phyloP scores from a whole-genome alignment of 2,329 filamentous ascomycete genomes.

The Diaporthe vaccinii region DNA sequence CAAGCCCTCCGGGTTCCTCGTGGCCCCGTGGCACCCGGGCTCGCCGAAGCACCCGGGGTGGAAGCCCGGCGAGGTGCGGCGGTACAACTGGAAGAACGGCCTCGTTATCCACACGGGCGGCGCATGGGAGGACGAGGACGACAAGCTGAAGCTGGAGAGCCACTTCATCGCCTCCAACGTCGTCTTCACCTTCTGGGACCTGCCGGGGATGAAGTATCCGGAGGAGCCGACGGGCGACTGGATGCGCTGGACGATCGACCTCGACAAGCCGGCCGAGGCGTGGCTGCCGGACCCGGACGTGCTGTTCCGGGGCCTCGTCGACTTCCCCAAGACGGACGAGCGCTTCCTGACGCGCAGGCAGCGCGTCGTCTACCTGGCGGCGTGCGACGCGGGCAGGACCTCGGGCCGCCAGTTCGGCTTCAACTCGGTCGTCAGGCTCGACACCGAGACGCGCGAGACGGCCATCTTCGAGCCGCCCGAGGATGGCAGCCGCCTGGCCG shows the following conservation, averaged over 20 bases:
- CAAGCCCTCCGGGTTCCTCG: neutral
- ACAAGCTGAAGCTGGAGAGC: constrained; percentile 51
- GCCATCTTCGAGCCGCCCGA: constrained; percentile 52
- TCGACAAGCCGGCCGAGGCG: constrained; percentile 53
- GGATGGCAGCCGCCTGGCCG: constrained; percentile 50
- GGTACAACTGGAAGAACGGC: constrained; percentile 53
- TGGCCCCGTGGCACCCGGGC: neutral
- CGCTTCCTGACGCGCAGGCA: constrained; percentile 59
- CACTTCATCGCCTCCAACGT: constrained; percentile 51
- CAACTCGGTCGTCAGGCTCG: constrained; percentile 52
- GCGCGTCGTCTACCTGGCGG: constrained; percentile 52
- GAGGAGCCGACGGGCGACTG: constrained; percentile 55
- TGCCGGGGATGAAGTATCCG: constrained; percentile 32
- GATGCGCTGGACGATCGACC: constrained; percentile 52
- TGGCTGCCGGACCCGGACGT: constrained; percentile 46
- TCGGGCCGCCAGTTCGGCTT: constrained; percentile 46
- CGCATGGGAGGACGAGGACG: constrained; percentile 56
- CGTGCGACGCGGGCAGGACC: constrained; percentile 49
- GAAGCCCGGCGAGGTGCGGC: constrained; percentile 40
- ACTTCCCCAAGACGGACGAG: constrained; percentile 52
- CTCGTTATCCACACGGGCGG: constrained; percentile 52
- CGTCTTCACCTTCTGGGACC: constrained; percentile 43
- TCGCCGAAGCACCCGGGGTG: neutral
- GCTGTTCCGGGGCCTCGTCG: constrained; percentile 44
- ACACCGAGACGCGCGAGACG: constrained; percentile 46